Evolutionary conservation across 2,329 filamentous ascomycete genomes (phyloP), one percentile per base, ranked within the genome.

Genomic region (Colletotrichum noveboracense): DNA sequence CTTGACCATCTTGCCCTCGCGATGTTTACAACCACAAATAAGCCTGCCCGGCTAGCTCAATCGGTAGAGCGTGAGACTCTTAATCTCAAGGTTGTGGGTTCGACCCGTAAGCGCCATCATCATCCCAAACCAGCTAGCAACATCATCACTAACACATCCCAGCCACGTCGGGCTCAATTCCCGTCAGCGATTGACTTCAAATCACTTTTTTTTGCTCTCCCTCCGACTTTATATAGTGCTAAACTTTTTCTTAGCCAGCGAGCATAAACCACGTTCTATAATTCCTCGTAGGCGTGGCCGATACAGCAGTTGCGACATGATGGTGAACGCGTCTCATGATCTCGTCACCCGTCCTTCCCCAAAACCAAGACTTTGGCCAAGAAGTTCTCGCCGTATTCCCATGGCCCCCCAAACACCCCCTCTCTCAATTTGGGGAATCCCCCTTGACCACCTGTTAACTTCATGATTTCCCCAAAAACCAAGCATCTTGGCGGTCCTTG

Each of bases 1-100:
- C 61, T 55, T 75, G 4, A 36, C 3, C 7, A 26, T 43, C 34
- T 28, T 13, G 55, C 32, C 5, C 10, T 32, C 13, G 3, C 13
- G 9, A 14, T 14, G 0, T 28, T 14, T 5, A 24, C 32, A 64
- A 64, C 62, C 55, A 26, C 71, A 28, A 3, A 21, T 48, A 3
- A 48, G 43, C 32, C 56, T 58, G 55, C 88, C 88, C 86, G 88
- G 89, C 87, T 92, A 92, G 90, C 90, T 92, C 90, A 92, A 91
- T 92, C 89, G 89, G 90, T 93, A 93, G 91, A 93, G 91, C 91
- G 91, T 93, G 89, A 92, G 91, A 93, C 91, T 93, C 91, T 91
- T 90, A 90, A 89, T 88, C 88, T 89, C 86, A 88, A 89, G 87
- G 87, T 86, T 89, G 87, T 85, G 87, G 87, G 89, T 90, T 89